Percentiles rank a stretch among this genome's conserved stretches.
Conservation (phyloP, 306 rosid genomes). For the Prunus armeniaca region DNA sequence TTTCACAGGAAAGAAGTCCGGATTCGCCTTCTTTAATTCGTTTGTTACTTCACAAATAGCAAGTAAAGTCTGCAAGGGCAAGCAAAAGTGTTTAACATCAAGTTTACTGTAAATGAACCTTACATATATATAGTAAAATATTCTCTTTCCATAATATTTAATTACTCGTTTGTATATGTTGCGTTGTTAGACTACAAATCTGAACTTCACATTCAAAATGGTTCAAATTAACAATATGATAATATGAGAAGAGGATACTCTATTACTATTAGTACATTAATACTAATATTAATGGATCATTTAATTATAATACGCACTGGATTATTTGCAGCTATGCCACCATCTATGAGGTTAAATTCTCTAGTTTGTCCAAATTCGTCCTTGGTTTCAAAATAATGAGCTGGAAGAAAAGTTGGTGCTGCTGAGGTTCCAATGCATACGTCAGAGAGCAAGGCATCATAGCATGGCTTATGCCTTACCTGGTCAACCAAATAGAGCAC, state of each 20-base stretch:
- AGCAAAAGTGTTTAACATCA: background rate
- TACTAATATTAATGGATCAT: background rate
- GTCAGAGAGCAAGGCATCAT: slow-evolving; percentile 47
- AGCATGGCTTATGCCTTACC: slow-evolving; percentile 26
- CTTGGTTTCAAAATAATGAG: slow-evolving; percentile 37
- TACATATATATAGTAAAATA: background rate
- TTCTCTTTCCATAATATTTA: background rate
- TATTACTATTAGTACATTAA: no score
- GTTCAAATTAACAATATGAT: no score
- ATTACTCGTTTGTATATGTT: no score
- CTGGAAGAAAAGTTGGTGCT: slow-evolving; percentile 59
- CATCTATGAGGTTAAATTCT: slow-evolving; percentile 63
- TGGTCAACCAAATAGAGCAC: background rate
- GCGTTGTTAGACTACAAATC: no score
- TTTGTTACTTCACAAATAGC: slow-evolving; percentile 46
- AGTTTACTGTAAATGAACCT: background rate
- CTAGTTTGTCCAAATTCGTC: slow-evolving; percentile 19
- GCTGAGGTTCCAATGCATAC: slow-evolving; percentile 60
- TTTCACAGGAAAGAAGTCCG: slow-evolving; percentile 12
- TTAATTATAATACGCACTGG: slow-evolving; percentile 35
- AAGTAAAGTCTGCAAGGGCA: slow-evolving; percentile 32
- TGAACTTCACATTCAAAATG: background rate
- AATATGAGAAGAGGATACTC: no score
- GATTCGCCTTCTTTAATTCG: slow-evolving; percentile 1
- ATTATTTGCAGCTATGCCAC: slow-evolving; percentile 67